Conservation (phyloP, 371 early-diverging fungal genomes). For the Rhizomucor miehei region DNA sequence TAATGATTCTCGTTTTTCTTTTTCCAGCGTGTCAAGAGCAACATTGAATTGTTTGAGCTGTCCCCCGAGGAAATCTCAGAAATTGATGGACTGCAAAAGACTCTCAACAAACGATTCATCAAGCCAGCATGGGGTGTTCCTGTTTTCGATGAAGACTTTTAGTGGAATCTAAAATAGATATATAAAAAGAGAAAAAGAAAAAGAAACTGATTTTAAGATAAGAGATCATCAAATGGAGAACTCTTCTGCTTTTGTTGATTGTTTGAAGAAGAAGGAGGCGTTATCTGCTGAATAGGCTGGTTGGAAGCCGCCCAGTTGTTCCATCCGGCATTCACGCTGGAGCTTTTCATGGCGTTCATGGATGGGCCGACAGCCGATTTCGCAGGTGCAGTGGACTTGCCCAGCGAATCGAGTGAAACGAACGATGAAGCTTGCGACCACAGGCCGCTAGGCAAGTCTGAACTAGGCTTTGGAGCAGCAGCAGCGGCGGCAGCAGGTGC, state of each 20-base stretch:
- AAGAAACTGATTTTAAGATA: slow-evolving; percentile 18
- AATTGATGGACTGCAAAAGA: slow-evolving; percentile 40
- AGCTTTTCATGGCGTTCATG: slow-evolving; percentile 57
- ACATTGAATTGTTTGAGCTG: slow-evolving; percentile 38
- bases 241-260: slow-evolving; percentile 6
- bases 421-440: slow-evolving; percentile 60
- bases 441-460: slow-evolving; percentile 36
- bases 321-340: slow-evolving; percentile 38
- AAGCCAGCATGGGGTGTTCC: slow-evolving; percentile 38
- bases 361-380: slow-evolving; percentile 49
- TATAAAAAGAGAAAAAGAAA: too few relatives aligned
- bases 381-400: slow-evolving; percentile 32
- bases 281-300: slow-evolving; percentile 6
- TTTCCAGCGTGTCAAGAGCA: slow-evolving; percentile 38
- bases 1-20: background rate
- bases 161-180: background rate
- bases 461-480: slow-evolving; percentile 1
- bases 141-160: slow-evolving; percentile 39
- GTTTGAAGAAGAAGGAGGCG: background rate
- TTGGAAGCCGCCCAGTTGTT: slow-evolving; percentile 35
- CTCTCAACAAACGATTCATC: slow-evolving; percentile 29
- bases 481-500: background rate
- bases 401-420: slow-evolving; percentile 57
- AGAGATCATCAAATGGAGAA: slow-evolving; percentile 42
- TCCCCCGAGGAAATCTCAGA: slow-evolving; percentile 33